These are phyloP conservation scores for Zalaria sp. DNA, from an alignment of 2,329 filamentous ascomycete species.

Conservation along the genomic window DNA sequence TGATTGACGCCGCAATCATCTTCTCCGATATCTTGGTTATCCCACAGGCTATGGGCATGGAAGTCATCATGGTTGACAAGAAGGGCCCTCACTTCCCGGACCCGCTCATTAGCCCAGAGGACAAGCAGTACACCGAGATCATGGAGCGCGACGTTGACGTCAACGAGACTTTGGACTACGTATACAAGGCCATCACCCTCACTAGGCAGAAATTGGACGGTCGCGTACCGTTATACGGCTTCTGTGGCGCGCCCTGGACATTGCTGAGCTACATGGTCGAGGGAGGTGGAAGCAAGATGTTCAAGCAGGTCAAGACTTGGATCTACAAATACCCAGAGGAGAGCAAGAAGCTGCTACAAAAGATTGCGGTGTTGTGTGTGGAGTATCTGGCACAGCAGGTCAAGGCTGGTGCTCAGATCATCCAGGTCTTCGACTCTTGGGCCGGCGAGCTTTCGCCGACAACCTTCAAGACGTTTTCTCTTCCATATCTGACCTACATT, in stretches of 20 bases:
- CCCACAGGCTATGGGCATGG: conserved; percentile 95
- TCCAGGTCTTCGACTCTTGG: conserved; percentile 98
- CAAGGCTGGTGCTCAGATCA: conserved; percentile 72
- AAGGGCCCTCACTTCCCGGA: conserved; percentile 90
- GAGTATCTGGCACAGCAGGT: conserved; percentile 91
- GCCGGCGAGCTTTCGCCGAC: conserved; percentile 80
- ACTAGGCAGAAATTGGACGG: conserved; percentile 80
- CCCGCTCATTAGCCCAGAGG: conserved; percentile 64
- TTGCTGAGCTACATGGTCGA: conserved; percentile 98
- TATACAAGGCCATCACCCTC: conserved; percentile 87
- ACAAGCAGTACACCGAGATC: conserved; percentile 69
- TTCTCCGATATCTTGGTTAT: conserved; percentile 98
- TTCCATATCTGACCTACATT: conserved; percentile 79
- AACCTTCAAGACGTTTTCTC: conserved; percentile 70
- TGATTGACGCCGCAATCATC: conserved; percentile 94
- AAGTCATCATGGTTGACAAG: conserved; percentile 96
- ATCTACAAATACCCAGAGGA: conserved; percentile 78
- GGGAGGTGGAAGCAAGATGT: conserved; percentile 89
- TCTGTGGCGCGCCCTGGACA: conserved; percentile 95
- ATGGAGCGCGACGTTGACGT: conserved; percentile 72
- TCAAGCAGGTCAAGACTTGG: conserved; percentile 91
- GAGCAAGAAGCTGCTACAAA: conserved; percentile 68
- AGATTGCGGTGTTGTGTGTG: conserved; percentile 88
- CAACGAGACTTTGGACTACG: conserved; percentile 72
- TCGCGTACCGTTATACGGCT: conserved; percentile 84